Evolutionary conservation across 2,329 filamentous ascomycete genomes (phyloP).

Genomic region (Neofusicoccum ribis): DNA sequence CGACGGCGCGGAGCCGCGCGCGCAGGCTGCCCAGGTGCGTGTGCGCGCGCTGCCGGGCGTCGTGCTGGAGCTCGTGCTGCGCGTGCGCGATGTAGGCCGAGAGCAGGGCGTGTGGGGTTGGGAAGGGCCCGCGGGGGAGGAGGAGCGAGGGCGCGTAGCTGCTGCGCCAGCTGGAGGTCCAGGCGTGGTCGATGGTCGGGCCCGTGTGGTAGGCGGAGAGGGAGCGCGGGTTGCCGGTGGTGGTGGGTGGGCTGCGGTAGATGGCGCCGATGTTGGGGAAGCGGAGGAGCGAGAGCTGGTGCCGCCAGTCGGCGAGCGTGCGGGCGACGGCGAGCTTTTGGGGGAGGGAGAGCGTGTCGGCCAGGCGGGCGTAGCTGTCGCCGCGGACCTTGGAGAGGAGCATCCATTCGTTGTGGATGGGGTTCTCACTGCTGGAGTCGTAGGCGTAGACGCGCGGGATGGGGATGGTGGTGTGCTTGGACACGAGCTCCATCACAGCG

Average conservation of each 20-base stretch:
- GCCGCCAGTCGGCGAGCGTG: background rate
- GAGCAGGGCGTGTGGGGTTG: background rate
- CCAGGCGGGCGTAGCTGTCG: background rate
- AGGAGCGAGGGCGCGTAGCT: background rate
- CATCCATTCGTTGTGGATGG: conserved; percentile 29
- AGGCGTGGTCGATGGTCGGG: background rate
- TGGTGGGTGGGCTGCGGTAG: background rate
- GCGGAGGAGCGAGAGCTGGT: background rate
- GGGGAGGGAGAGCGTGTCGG: background rate
- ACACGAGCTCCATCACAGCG: conserved; percentile 26
- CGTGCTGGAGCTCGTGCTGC: background rate
- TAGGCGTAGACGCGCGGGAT: conserved; percentile 22
- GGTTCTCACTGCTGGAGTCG: conserved; percentile 22
- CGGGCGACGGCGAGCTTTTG: background rate
- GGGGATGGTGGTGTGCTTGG: conserved; percentile 24
- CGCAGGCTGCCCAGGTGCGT: background rate
- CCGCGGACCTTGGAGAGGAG: conserved; percentile 24
- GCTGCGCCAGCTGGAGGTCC: background rate
- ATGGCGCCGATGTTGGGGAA: background rate
- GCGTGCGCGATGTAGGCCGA: background rate
- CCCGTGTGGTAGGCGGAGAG: background rate
- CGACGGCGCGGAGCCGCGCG: too few species aligned
- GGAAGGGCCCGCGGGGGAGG: background rate
- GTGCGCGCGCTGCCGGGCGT: background rate
- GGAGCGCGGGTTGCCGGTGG: background rate